Evolutionary conservation across 2,329 filamentous ascomycete genomes (phyloP), one percentile per base, ranked within the genome.

Genomic region (Aureobasidium uvarum): DNA sequence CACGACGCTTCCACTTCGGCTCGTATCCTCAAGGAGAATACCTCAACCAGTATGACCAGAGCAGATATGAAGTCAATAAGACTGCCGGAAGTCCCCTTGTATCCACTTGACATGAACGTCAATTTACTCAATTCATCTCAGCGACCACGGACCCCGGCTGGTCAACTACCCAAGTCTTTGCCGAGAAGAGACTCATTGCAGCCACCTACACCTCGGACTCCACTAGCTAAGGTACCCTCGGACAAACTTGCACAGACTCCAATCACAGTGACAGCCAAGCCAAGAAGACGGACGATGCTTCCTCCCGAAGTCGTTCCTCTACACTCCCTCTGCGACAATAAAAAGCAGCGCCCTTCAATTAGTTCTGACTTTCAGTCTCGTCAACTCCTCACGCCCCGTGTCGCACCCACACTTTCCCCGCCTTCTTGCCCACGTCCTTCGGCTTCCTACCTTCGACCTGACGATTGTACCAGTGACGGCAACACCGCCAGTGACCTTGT

Each of bases 1-100:
- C 51, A 43, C 66, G 65, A 39, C 25, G 69, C 39, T 8, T 5
- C 62, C 18, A 5, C 31, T 20, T 70, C 71, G 16, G 62, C 68
- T 23, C 73, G 71, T 10, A 70, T 70, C 0, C 74, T 73, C 69
- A 75, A 75, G 65, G 74, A 76, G 67, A 75, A 75, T 65, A 68
- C 74, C 28, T 69, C 73, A 0, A 63, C 71, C 31, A 75, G 70
- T 62, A 70, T 70, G 0, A 70, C 69, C 65, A 73, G 71, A 18
- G 18, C 25, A 20, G 58, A 50, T 2, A 10, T 8, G 5, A 51
- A 13, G 6, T 33, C 23, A 23, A 20, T 51, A 13, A 23, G 20
- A 10, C 16, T 58, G 25, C 54, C 54, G 8, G 10, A 33, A 20
- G 38, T 45, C 1, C 39, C 54, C 1, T 5, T 45, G 23, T 10